These are phyloP conservation scores for Mayamaea pseudoterrestris DNA, from an alignment of 108 stramenopile species.

Conservation along the genomic window DNA sequence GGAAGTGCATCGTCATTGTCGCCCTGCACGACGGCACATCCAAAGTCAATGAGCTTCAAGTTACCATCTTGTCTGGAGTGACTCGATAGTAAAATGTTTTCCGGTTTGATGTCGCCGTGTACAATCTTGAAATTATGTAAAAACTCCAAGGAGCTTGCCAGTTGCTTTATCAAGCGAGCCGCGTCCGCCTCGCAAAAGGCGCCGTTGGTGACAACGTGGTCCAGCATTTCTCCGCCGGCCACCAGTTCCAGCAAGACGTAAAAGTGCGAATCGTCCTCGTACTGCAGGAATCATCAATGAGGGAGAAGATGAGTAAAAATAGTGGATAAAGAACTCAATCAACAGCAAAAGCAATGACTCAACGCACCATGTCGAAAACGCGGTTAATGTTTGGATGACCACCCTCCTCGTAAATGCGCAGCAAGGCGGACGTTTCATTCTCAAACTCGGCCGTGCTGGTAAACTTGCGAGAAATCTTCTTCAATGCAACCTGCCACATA, in stretches of 20 bases:
- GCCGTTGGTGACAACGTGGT: constrained; percentile 71
- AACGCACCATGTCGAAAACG: constrained; percentile 45
- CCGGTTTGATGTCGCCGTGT: constrained; percentile 65
- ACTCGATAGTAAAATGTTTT: constrained; percentile 29
- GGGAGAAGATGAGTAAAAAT: no score
- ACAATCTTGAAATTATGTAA: constrained; percentile 54
- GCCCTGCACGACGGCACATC: constrained; percentile 37
- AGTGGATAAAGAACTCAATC: no score
- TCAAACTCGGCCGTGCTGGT: constrained; percentile 24
- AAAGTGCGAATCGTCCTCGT: neutral
- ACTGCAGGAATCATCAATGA: no score
- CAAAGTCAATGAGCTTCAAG: constrained; percentile 80
- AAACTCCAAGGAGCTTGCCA: constrained; percentile 60
- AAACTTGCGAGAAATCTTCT: constrained; percentile 31
- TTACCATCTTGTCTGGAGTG: constrained; percentile 30
- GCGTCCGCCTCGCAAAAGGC: constrained; percentile 79
- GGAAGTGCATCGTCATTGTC: neutral
- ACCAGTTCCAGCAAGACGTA: neutral
- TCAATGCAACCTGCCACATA: constrained; percentile 26
- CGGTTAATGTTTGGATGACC: constrained; percentile 59
- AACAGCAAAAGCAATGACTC: no score
- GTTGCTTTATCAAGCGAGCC: constrained; percentile 40
- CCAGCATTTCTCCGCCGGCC: constrained; percentile 66
- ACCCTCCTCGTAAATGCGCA: constrained; percentile 45
- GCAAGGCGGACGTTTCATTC: constrained; percentile 44